Evolutionary conservation across 176 grass and related monocot genomes (phyloP), one percentile per base, ranked within the genome.

Genomic region (Thinopyrum elongatum): DNA sequence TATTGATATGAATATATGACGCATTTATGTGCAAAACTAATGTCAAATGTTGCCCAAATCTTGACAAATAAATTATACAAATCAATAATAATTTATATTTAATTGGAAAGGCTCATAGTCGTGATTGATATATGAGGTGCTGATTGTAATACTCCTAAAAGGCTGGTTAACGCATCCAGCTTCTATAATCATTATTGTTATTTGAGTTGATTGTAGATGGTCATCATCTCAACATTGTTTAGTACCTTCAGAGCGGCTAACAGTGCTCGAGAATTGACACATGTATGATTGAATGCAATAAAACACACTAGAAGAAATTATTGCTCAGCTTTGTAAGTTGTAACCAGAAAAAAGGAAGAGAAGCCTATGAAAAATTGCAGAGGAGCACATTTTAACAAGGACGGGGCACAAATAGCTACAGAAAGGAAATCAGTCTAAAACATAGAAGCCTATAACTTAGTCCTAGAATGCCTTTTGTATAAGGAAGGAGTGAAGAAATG

Each of bases 111-210:
- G 16, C 15, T 78, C 13, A 22, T 53, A 55, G 55, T 63, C 42
- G 44, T 64, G 65, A 15, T 13, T 28, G 39, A n/a, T 19, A 61
- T 47, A 71, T 4, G 22, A 72, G 39, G 23, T 79, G 7, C 66
- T 47, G 44, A 25, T 71, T 75, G 27, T 44, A 87, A 87, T 58
- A 87, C 10, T 65, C 34, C 55, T 16, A 73, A 44, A 22, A 64
- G 27, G 19, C 13, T 83, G 28, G 12, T 21, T 26, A 63, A 65
- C 29, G 67, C 39, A 83, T 60, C 29, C 29, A 14, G 7, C 51
- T 65, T 72, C 72, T 79, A 79, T n/a, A 85, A 85, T 38, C 29
- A n/a, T 57, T 53, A 73, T 79, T 15, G 63, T 36, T 7, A 62
- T 79, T 71, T 75, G 5, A 22, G 14, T 28, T 47, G 4, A 62